Evolutionary conservation across 331 rosid genomes (phyloP).

Genomic region (Acacia concinna): DNA sequence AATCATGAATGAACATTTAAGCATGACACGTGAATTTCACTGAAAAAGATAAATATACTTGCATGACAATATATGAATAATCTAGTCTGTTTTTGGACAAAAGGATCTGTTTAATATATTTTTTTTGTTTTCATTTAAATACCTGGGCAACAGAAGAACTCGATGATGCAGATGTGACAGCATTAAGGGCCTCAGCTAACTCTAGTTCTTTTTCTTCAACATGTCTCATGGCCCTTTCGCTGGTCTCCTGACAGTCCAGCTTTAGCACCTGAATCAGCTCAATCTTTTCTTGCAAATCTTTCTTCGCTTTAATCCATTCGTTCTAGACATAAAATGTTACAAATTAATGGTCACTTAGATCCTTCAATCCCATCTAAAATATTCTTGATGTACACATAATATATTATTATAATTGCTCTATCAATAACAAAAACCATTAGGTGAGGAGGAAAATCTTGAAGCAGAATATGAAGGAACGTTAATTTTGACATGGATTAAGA

Average conservation of each 20-base stretch:
- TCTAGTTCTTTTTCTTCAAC: slow-evolving; percentile 62
- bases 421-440: background rate
- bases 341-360: background rate
- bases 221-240: slow-evolving; percentile 39
- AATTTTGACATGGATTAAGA: background rate
- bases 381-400: background rate
- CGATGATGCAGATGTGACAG: background rate
- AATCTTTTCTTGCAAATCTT: background rate
- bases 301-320: background rate
- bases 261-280: background rate
- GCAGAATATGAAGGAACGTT: background rate
- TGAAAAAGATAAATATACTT: background rate
- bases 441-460: background rate
- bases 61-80: background rate
- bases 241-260: background rate
- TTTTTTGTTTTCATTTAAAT: background rate
- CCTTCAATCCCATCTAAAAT: background rate
- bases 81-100: background rate
- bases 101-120: background rate
- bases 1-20: background rate
- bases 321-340: background rate
- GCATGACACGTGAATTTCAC: background rate
- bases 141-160: background rate
- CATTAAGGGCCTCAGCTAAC: background rate
- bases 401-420: background rate